phyloP scores from a whole-genome alignment of 768 basidiomycete species.

The Gelatoporia subvermispora region DNA sequence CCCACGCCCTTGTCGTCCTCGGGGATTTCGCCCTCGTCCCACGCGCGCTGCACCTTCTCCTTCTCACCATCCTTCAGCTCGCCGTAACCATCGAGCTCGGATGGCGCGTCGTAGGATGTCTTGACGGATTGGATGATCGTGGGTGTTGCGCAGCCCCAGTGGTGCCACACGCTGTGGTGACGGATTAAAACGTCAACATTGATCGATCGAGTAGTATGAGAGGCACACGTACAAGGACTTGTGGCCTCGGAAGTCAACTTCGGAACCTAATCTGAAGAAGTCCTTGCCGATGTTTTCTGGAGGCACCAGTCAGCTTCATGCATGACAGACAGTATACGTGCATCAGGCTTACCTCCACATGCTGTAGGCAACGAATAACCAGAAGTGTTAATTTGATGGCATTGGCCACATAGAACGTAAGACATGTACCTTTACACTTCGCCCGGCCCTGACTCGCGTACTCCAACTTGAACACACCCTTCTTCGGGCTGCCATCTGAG shows the following conservation, averaged over 20 bases:
- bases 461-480: conserved; percentile 28
- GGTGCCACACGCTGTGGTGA: conserved; percentile 34
- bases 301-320: background rate
- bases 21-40: conserved; percentile 37
- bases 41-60: conserved; percentile 37
- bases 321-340: background rate
- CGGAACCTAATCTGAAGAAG: conserved; percentile 35
- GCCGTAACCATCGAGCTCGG: conserved; percentile 40
- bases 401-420: background rate
- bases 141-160: conserved; percentile 39
- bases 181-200: background rate
- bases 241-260: conserved; percentile 35
- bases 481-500: conserved; percentile 30
- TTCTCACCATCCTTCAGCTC: conserved; percentile 36
- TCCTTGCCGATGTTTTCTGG: conserved; percentile 36
- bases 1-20: conserved; percentile 28
- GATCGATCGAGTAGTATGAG: background rate
- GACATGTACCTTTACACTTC: conserved; percentile 28
- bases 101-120: conserved; percentile 27
- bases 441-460: conserved; percentile 26
- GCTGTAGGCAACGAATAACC: conserved; percentile 1
- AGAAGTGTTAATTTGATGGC: background rate
- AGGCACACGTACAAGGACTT: conserved; percentile 28
- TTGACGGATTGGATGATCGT: conserved; percentile 35
- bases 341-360: conserved; percentile 10